Evolutionary conservation across 2,329 filamentous ascomycete genomes (phyloP), one percentile per base, ranked within the genome.

Genomic region (Chrysosporium keratinophilum): DNA sequence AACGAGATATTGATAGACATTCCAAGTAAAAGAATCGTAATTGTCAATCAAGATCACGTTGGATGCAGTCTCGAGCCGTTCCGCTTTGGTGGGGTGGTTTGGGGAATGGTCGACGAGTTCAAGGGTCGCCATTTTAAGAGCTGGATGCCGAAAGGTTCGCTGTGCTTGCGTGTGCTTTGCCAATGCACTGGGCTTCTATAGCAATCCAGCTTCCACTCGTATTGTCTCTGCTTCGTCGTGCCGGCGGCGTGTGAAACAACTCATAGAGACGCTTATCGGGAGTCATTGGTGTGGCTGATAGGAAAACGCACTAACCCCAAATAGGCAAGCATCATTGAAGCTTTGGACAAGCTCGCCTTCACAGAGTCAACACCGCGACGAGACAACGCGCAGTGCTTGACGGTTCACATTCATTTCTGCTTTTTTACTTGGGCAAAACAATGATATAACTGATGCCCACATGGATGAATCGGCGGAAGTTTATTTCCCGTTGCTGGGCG

Each of bases 1-100:
- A 5, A 91, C 85, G 1, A 98, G 82, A 65, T 98, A 98, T 71
- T 98, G 94, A 70, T 97, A 98, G 56, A 98, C 88, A 67, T 98
- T 98, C 88, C 90, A 98, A 56, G 91, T 96, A 70, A 98, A 98
- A 2, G 93, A 97, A 71, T 98, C 93, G 71, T 97, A 98, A 73
- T 98, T 98, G 77, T 98, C 93, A 64, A 98, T 96, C 59, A 98
- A 78, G 58, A 98, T 80, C 55, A 98, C 79, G 71, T 97, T 97
- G 54, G 85, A 87, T 23, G 93, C 93, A 49, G 83, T 89, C 20
- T 84, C 69, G 51, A 96, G 76, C 35, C 83, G 82, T 50, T 83
- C 76, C 31, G 84, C 83, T 50, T 85, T 84, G 59, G 85, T 79
- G 56, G 88, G 87, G 70, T 95, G 84, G 64, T 65, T 69, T 64